phyloP scores from a whole-genome alignment of 2,329 filamentous ascomycete species.

The Claviceps sp. region DNA sequence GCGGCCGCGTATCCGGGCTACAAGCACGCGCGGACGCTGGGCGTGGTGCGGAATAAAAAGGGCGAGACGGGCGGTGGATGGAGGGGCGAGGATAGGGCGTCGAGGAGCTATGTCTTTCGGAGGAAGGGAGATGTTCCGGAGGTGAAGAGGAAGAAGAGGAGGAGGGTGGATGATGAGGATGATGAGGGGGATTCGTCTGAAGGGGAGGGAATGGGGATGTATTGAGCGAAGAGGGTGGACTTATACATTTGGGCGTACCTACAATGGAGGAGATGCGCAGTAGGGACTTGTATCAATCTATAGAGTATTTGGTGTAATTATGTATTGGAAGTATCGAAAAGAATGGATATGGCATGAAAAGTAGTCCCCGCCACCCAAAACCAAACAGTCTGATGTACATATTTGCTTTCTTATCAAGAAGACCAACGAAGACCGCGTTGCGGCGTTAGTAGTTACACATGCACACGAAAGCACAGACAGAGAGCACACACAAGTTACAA shows the following conservation, averaged over 20 bases:
- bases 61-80: constrained; percentile 29
- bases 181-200: background rate
- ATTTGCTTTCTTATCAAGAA: too few species aligned
- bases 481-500: too few species aligned
- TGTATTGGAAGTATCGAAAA: too few species aligned
- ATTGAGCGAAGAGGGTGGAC: constrained; percentile 3
- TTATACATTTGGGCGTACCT: constrained; percentile 1
- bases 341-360: too few species aligned
- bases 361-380: too few species aligned
- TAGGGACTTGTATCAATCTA: too few species aligned
- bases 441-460: too few species aligned
- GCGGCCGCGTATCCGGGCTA: constrained; percentile 59
- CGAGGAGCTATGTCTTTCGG: constrained; percentile 50
- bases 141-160: constrained; percentile 18
- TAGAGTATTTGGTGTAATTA: too few species aligned
- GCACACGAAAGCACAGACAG: too few species aligned
- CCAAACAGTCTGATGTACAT: too few species aligned
- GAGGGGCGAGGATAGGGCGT: constrained; percentile 28
- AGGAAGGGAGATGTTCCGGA: constrained; percentile 37
- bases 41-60: constrained; percentile 40
- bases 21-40: constrained; percentile 58
- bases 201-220: constrained; percentile 13
- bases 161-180: constrained; percentile 5
- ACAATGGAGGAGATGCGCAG: too few species aligned
- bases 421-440: too few species aligned